A percentile compares a stretch with the other conserved stretches of the same genome.
phyloP scores from a whole-genome alignment of 768 basidiomycete genomes.

The Naematelia aurantialba region DNA sequence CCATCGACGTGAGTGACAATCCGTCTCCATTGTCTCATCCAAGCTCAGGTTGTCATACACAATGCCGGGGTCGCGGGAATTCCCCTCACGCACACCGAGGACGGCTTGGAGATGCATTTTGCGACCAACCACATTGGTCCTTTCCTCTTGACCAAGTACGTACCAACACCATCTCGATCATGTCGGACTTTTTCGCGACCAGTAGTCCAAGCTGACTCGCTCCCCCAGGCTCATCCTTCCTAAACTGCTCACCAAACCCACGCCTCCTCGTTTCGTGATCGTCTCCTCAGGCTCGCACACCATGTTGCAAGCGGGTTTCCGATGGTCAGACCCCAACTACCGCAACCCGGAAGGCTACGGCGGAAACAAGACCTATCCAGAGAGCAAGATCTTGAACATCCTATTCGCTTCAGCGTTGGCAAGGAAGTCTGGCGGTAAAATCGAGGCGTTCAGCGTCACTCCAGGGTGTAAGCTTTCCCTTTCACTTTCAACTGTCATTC shows the following conservation, averaged over 20 bases:
- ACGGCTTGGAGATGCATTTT: conserved; percentile 3
- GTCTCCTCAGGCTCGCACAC: conserved; percentile 13
- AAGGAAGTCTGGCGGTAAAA: conserved; percentile 8
- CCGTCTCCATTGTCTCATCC: neutral
- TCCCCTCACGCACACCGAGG: conserved; percentile 7
- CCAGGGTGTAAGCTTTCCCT: conserved; percentile 10
- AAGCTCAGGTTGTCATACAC: conserved; percentile 12
- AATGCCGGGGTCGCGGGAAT: conserved; percentile 10
- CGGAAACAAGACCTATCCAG: neutral
- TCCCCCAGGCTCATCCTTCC: conserved; percentile 12
- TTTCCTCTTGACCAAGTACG: conserved; percentile 21
- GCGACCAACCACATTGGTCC: conserved; percentile 19
- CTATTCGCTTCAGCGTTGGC: conserved; percentile 12
- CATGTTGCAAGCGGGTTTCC: conserved; percentile 1
- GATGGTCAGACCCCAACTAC: conserved; percentile 11
- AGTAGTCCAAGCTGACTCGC: neutral
- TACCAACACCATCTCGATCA: neutral
- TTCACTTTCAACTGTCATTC: neutral
- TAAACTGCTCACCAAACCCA: conserved; percentile 8
- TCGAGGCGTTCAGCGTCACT: conserved; percentile 10
- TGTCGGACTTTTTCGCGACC: neutral
- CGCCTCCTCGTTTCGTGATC: conserved; percentile 15
- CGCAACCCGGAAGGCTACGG: conserved; percentile 5
- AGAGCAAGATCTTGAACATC: conserved; percentile 12
- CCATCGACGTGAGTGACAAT: conserved; percentile 11